Evolutionary conservation across 2,329 filamentous ascomycete genomes (phyloP).

Genomic region (Pseudocercospora musae): DNA sequence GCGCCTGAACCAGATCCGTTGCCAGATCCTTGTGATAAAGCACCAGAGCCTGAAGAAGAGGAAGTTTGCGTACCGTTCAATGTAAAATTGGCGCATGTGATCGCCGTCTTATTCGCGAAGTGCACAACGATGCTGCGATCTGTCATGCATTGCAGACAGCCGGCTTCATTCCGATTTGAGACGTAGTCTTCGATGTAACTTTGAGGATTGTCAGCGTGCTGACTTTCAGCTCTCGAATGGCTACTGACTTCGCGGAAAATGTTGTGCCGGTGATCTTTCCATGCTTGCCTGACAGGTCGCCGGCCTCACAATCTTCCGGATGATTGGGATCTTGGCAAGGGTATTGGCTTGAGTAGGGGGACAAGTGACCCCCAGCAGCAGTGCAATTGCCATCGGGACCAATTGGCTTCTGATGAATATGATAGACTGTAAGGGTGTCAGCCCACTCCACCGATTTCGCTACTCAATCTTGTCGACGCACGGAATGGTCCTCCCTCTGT

Average conservation of each 20-base stretch:
- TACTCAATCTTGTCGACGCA: slow-evolving; percentile 23
- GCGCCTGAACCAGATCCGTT: slow-evolving; percentile 7
- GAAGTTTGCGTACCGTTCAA: slow-evolving; percentile 19
- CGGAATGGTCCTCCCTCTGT: slow-evolving; percentile 44
- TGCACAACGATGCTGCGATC: slow-evolving; percentile 56
- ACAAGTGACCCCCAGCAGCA: slow-evolving; percentile 41
- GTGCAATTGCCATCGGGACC: slow-evolving; percentile 44
- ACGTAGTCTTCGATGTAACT: slow-evolving; percentile 50
- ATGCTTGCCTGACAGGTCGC: slow-evolving; percentile 47
- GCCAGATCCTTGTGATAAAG: slow-evolving; percentile 1
- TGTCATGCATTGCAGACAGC: slow-evolving; percentile 14
- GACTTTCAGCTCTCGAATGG: not conserved
- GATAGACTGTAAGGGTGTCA: slow-evolving; percentile 38
- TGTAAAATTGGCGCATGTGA: slow-evolving; percentile 57
- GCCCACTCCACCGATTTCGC: not conserved
- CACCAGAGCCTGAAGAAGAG: slow-evolving; percentile 12
- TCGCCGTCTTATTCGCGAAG: slow-evolving; percentile 50
- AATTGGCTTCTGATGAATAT: slow-evolving; percentile 45
- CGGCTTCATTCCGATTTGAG: slow-evolving; percentile 30
- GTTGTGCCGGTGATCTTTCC: slow-evolving; percentile 37
- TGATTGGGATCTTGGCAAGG: slow-evolving; percentile 38
- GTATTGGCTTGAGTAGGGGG: slow-evolving; percentile 43
- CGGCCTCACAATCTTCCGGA: slow-evolving; percentile 43
- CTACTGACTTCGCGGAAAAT: slow-evolving; percentile 33
- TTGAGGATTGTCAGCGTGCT: slow-evolving; percentile 27